Conservation (phyloP, 176 grass and related monocot species). For the Oryza nivara region DNA sequence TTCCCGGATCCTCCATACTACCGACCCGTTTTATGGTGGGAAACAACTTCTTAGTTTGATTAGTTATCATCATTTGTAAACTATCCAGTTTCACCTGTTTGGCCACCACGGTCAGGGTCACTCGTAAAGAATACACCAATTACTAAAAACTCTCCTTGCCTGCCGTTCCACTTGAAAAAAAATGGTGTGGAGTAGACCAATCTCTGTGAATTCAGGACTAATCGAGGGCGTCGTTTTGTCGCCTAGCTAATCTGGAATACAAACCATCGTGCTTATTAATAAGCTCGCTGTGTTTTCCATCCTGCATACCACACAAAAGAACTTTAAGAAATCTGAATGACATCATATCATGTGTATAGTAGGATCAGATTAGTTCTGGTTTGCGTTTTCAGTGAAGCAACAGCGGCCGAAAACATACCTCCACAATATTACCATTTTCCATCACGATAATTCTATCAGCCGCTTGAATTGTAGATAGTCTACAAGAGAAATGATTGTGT, state of each 20-base stretch:
- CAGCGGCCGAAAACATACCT: constrained; percentile 59
- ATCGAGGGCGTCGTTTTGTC: constrained; percentile 69
- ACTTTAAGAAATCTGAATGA: not conserved
- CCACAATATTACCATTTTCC: constrained; percentile 82
- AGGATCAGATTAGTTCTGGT: not conserved
- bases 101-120: constrained; percentile 9
- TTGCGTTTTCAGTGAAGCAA: not conserved
- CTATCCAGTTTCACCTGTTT: constrained; percentile 10
- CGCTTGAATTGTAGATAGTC: constrained; percentile 92
- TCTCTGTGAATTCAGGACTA: constrained; percentile 38
- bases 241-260: constrained; percentile 83
- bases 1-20: not conserved
- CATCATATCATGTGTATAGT: not conserved
- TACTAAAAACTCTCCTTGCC: not conserved
- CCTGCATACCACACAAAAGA: constrained; percentile 54
- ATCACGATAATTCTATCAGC: constrained; percentile 93
- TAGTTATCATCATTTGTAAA: constrained; percentile 10
- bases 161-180: constrained; percentile 30
- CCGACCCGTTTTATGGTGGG: not conserved
- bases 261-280: constrained; percentile 79
- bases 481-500: constrained; percentile 27
- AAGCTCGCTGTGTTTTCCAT: constrained; percentile 78
- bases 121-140: constrained; percentile 39
- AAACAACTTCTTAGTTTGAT: constrained; percentile 19
- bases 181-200: constrained; percentile 29